A percentile compares a stretch with the other conserved stretches of the same genome.
Conservation (phyloP, 1,139 yeast genomes). For the Groenewaldozyma auringiensis region DNA sequence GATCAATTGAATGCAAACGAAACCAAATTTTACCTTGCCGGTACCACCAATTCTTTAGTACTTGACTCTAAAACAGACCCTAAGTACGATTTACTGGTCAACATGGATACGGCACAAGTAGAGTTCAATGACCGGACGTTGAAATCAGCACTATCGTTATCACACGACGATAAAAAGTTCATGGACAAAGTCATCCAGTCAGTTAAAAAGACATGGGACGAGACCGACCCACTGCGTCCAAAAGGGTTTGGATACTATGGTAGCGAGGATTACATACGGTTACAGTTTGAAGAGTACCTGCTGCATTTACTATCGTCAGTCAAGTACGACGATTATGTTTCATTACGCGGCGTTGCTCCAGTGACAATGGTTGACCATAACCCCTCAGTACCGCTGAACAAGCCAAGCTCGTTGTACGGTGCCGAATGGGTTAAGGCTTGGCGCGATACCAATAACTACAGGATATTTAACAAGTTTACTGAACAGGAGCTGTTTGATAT, state of each 20-base stretch:
- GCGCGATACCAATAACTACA: slow-evolving; percentile 59
- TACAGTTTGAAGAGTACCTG: slow-evolving; percentile 84
- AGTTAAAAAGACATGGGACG: slow-evolving; percentile 37
- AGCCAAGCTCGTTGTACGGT: slow-evolving; percentile 35
- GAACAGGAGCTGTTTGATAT: slow-evolving; percentile 88
- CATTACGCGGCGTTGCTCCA: slow-evolving; percentile 34
- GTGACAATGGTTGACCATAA: slow-evolving; percentile 34
- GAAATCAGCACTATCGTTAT: slow-evolving; percentile 41
- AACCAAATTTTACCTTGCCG: slow-evolving; percentile 65
- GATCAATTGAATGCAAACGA: slow-evolving; percentile 56
- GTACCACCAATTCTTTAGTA: slow-evolving; percentile 79
- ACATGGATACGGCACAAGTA: slow-evolving; percentile 42
- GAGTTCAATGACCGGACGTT: slow-evolving; percentile 42
- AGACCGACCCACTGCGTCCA: slow-evolving; percentile 39
- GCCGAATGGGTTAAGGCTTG: slow-evolving; percentile 53
- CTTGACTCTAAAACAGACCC: slow-evolving; percentile 56
- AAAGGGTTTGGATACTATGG: slow-evolving; percentile 51
- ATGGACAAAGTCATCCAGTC: slow-evolving; percentile 42
- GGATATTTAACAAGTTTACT: slow-evolving; percentile 62
- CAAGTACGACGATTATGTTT: slow-evolving; percentile 57
- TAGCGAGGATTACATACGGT: slow-evolving; percentile 81
- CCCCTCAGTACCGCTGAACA: neutral
- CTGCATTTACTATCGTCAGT: slow-evolving; percentile 66
- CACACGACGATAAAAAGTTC: slow-evolving; percentile 67
- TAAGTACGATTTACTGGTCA: slow-evolving; percentile 46